Evolutionary conservation across 192 early-diverging fungal species (phyloP), one percentile per base, ranked within the genome.

Genomic region (Coemansia sp.): DNA sequence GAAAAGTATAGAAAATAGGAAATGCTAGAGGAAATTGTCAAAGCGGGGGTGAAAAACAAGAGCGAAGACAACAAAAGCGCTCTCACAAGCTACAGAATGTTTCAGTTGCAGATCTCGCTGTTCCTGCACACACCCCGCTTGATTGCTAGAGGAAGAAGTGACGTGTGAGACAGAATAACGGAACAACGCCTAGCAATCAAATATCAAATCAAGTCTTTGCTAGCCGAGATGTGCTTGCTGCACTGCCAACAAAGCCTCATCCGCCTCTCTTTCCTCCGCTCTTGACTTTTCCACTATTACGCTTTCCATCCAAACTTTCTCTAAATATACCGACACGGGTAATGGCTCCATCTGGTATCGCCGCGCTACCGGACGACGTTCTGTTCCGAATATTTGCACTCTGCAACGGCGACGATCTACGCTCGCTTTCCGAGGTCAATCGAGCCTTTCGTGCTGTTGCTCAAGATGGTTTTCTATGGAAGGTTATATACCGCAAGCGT

Each of bases 391-490:
- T 81, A 56, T 76, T 82, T 19, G 37, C 58, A 37, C 63, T 64
- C 26, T 76, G 74, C 68, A 76, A 81, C n/a, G 74, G 79, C 40
- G 64, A 76, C 37, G 79, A 81, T 45, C 18, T 81, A 38, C 63
- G 58, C 3, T 47, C 62, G 18, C 65, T 75, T 48, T 70, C 79
- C 6, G 32, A 67, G 48, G 74, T 59, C 32, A 59, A 16, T 47
- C 69, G 63, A n/a, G 11, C 4, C n/a, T 79, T 71, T 44, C 65
- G 63, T 15, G 45, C 38, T 10, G 52, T 64, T 9, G 50, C 65
- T 23, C 56, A 72, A 16, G 72, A 72, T 48, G 63, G 67, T 19
- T 64, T 75, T 43, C 39, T 81, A 42, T 81, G 78, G 78, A 81
- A 63, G 37, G 47, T 47, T 13, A 54, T 81, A 11, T 70, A 64